phyloP scores from a whole-genome alignment of 805 yeast species.

The Kodamaea nitidulidarum region DNA sequence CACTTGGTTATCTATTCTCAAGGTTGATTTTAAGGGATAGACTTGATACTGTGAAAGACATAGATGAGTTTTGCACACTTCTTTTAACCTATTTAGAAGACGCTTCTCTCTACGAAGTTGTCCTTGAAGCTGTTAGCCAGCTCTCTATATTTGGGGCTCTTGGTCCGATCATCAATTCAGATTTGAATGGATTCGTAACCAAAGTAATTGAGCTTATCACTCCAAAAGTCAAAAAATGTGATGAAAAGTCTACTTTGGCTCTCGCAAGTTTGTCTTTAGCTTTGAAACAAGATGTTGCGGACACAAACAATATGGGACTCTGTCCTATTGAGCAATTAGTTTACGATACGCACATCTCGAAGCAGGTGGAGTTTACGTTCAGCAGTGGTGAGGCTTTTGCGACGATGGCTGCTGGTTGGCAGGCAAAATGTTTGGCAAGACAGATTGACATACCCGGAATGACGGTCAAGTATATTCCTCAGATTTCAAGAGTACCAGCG shows the following conservation, averaged over 20 bases:
- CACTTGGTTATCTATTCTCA: conserved; percentile 45
- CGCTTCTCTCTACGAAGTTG: conserved; percentile 18
- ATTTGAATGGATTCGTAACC: conserved; percentile 15
- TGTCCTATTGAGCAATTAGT: conserved; percentile 40
- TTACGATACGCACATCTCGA: conserved; percentile 57
- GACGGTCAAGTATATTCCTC: conserved; percentile 15
- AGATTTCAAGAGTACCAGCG: conserved; percentile 16
- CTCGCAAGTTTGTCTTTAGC: conserved; percentile 52
- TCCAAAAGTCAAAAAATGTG: conserved; percentile 47
- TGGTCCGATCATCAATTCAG: conserved; percentile 28
- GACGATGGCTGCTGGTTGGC: conserved; percentile 72
- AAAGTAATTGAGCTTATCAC: conserved; percentile 21
- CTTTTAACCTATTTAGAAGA: conserved; percentile 15
- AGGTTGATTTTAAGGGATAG: conserved; percentile 36
- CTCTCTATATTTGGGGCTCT: conserved; percentile 44
- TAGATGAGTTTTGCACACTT: conserved; percentile 4
- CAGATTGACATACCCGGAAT: conserved; percentile 52
- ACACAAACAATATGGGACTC: neutral
- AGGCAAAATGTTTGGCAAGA: conserved; percentile 50
- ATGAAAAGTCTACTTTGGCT: conserved; percentile 56
- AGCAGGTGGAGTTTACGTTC: conserved; percentile 72
- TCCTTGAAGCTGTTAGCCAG: conserved; percentile 41
- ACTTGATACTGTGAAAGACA: conserved; percentile 2
- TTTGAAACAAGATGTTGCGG: neutral
- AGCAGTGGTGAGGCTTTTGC: conserved; percentile 82